Evolutionary conservation across 768 basidiomycete genomes (phyloP).

Genomic region (Lactarius evosmus): DNA sequence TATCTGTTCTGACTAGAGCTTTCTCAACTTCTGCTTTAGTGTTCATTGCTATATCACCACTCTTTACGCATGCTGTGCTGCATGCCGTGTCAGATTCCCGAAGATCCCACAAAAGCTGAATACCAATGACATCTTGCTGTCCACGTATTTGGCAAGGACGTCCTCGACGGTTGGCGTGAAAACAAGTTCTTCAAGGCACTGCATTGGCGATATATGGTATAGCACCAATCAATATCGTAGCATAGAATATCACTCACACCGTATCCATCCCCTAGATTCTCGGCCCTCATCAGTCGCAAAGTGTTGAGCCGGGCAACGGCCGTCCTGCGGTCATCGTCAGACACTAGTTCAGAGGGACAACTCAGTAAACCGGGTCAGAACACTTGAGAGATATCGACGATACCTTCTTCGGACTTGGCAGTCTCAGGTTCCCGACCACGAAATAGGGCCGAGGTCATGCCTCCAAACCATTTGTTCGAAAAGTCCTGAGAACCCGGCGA

Average conservation of each 20-base stretch:
- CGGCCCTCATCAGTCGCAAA: background rate
- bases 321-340: background rate
- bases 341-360: background rate
- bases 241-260: background rate
- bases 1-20: background rate
- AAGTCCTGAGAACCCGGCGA: background rate
- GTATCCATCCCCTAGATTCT: background rate
- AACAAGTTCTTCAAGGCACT: too few species aligned
- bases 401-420: background rate
- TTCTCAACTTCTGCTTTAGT: background rate
- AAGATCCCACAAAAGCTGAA: background rate
- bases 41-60: background rate
- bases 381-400: background rate
- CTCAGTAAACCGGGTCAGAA: background rate
- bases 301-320: background rate
- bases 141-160: too few species aligned
- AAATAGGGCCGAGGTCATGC: background rate
- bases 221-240: too few species aligned
- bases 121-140: too few species aligned
- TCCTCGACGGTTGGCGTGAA: too few species aligned
- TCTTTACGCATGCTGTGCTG: background rate
- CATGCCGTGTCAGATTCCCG: background rate
- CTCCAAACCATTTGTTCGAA: background rate
- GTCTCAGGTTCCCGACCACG: background rate
- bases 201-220: too few species aligned